Evolutionary conservation across 2,329 filamentous ascomycete species (phyloP).

Genomic region (Trichoderma endophyticum): DNA sequence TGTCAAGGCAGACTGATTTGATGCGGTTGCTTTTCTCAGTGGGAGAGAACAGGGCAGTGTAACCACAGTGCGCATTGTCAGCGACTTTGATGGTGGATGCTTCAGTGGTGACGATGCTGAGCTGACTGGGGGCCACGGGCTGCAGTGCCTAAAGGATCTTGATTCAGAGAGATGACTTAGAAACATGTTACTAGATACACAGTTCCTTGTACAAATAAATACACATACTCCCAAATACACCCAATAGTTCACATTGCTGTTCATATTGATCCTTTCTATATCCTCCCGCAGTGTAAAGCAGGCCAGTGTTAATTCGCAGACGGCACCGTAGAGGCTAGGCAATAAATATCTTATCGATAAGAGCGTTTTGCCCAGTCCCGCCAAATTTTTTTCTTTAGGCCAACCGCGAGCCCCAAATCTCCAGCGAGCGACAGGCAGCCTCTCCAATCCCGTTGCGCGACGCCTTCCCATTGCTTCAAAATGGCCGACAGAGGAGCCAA

Average conservation of each 20-base stretch:
- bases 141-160: background rate
- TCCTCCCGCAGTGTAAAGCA: background rate
- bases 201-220: background rate
- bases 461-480: conserved; percentile 18
- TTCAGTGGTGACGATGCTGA: background rate
- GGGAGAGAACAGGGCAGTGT: conserved; percentile 5
- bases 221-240: rapidly evolving
- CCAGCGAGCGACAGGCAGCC: background rate
- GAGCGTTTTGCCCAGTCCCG: conserved; percentile 22
- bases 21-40: conserved; percentile 3
- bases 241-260: background rate
- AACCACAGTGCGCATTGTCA: conserved; percentile 9
- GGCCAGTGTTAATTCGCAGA: background rate
- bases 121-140: background rate
- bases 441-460: background rate
- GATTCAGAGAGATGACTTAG: background rate
- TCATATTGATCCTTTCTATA: background rate
- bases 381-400: conserved; percentile 27
- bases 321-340: background rate
- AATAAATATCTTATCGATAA: conserved; percentile 33
- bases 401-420: conserved; percentile 9
- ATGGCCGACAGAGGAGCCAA: conserved; percentile 46
- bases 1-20: background rate
- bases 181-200: background rate
- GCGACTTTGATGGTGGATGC: background rate